phyloP scores from a whole-genome alignment of 805 yeast genomes.

The Lachancea sp. region DNA sequence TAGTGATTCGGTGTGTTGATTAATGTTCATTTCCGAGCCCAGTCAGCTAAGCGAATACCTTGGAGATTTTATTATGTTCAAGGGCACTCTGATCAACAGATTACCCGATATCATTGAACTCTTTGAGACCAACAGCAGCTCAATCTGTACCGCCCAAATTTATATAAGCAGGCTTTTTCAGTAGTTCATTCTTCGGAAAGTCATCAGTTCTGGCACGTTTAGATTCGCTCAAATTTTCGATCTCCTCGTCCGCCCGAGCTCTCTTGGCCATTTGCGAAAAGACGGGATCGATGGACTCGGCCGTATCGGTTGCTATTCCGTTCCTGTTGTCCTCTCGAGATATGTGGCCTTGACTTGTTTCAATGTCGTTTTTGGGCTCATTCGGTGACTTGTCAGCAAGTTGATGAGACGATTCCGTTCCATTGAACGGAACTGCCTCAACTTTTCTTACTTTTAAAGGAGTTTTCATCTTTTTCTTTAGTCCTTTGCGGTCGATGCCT shows the following conservation, averaged over 20 bases:
- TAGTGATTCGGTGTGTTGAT: background rate
- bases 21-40: too few relatives aligned
- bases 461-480: background rate
- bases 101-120: too few relatives aligned
- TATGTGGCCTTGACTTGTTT: too few relatives aligned
- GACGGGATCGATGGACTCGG: conserved; percentile 6
- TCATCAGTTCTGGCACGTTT: background rate
- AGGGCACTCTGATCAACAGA: too few relatives aligned
- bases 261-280: conserved; percentile 5
- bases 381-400: background rate
- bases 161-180: conserved; percentile 6
- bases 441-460: background rate
- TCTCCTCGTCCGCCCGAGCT: background rate
- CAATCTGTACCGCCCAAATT: background rate
- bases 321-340: too few relatives aligned
- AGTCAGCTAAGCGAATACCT: too few relatives aligned
- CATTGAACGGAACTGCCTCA: background rate
- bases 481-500: background rate
- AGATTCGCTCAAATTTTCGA: background rate
- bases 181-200: background rate
- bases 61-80: too few relatives aligned
- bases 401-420: background rate
- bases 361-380: background rate
- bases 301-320: background rate
- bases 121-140: background rate